Conservation (phyloP, 306 rosid genomes). For the Pyrus bretschneideri region DNA sequence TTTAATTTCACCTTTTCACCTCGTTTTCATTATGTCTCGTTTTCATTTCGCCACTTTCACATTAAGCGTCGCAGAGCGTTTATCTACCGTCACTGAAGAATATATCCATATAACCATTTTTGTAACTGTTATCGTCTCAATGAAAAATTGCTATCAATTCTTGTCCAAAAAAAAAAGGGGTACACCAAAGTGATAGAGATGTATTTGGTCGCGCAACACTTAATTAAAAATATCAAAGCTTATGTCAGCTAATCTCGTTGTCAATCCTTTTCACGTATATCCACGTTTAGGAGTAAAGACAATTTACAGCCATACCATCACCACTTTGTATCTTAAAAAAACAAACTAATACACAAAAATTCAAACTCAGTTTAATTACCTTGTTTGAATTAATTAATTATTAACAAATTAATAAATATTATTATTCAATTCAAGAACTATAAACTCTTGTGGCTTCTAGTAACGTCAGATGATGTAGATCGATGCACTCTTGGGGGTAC, state of each 20-base stretch:
- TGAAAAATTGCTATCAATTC: too few species aligned
- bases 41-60: background rate
- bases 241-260: background rate
- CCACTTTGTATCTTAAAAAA: background rate
- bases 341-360: background rate
- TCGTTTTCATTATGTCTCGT: background rate
- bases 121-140: too few species aligned
- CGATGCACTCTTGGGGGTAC: conserved; percentile 43
- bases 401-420: background rate
- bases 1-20: background rate
- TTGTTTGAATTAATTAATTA: background rate
- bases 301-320: background rate
- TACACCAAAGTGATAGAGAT: background rate
- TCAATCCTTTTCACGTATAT: background rate
- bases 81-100: fast-evolving
- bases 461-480: conserved; percentile 46
- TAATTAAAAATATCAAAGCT: background rate
- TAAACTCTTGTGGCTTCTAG: conserved; percentile 25
- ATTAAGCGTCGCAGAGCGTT: too few species aligned
- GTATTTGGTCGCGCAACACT: background rate
- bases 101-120: too few species aligned
- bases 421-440: background rate
- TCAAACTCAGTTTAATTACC: background rate
- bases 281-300: background rate
- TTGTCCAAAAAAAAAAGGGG: too few species aligned